A percentile compares a stretch with the other conserved stretches of the same genome.
These are phyloP conservation scores for Neurospora hispaniola DNA, from an alignment of 495 filamentous ascomycete genomes.

Conservation along the genomic window DNA sequence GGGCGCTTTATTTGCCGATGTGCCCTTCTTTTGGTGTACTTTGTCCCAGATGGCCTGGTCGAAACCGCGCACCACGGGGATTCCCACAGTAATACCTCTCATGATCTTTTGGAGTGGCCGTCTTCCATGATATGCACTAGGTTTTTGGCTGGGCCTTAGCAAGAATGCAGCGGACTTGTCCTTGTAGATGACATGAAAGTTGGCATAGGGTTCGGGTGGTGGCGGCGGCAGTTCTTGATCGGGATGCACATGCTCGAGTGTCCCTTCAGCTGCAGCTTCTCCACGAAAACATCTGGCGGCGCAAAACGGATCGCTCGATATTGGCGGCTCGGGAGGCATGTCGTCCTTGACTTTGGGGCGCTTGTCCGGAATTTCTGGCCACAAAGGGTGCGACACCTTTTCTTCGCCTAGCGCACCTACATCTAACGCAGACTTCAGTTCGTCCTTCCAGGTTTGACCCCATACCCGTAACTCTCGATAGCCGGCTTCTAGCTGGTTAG, in stretches of 20 bases:
- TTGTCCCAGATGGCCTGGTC: slow-evolving; percentile 65
- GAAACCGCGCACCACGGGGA: slow-evolving; percentile 82
- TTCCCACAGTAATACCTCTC: slow-evolving; percentile 70
- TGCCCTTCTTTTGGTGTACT: slow-evolving; percentile 42
- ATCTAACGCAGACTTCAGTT: slow-evolving; percentile 81
- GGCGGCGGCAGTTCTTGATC: slow-evolving; percentile 25
- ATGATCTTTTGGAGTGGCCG: slow-evolving; percentile 74
- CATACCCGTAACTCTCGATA: slow-evolving; percentile 80
- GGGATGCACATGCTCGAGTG: slow-evolving; percentile 28
- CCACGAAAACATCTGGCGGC: slow-evolving; percentile 43
- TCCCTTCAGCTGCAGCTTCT: slow-evolving; percentile 44
- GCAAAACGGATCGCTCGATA: slow-evolving; percentile 44
- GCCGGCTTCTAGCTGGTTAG: slow-evolving; percentile 83
- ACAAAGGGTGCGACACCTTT: slow-evolving; percentile 74
- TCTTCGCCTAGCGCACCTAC: slow-evolving; percentile 84
- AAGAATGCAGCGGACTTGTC: slow-evolving; percentile 66
- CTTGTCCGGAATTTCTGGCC: slow-evolving; percentile 48
- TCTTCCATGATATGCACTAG: slow-evolving; percentile 68
- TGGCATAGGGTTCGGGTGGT: slow-evolving; percentile 39
- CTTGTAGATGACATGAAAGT: slow-evolving; percentile 73
- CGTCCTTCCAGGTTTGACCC: slow-evolving; percentile 88
- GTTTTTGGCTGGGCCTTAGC: slow-evolving; percentile 65
- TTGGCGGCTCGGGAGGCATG: slow-evolving; percentile 31
- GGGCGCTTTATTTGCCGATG: slow-evolving; percentile 33
- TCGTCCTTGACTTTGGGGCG: slow-evolving; percentile 24